A percentile compares a stretch with the other conserved stretches of the same genome.
Conservation (phyloP, 495 filamentous ascomycete species). For the Recurvomyces mirabilis region DNA sequence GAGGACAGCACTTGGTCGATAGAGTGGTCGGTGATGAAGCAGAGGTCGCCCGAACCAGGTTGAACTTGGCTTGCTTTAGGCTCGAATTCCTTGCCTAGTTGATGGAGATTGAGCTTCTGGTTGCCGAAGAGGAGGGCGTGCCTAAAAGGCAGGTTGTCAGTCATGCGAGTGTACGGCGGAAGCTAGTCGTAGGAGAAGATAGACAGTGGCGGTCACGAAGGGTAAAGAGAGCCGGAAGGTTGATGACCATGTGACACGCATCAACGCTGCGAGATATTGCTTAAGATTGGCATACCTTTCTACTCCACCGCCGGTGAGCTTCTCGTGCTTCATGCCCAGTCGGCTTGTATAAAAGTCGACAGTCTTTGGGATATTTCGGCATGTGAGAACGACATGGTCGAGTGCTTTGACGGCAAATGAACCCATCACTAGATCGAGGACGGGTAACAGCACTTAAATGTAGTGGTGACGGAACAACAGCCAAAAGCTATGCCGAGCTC, state of each 20-base stretch:
- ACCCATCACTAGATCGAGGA: no score
- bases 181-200: no score
- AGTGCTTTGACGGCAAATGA: conserved; percentile 32
- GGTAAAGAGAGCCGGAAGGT: no score
- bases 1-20: conserved; percentile 32
- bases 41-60: conserved; percentile 43
- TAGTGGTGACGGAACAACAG: no score
- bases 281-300: conserved; percentile 8
- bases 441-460: no score
- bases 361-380: conserved; percentile 35
- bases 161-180: no score
- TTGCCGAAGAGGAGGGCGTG: conserved; percentile 41
- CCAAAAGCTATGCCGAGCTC: no score
- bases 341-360: conserved; percentile 38
- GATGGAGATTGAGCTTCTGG: conserved; percentile 47
- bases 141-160: conserved; percentile 16
- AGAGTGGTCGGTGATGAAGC: conserved; percentile 39
- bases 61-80: conserved; percentile 39
- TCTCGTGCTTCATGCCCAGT: conserved; percentile 41
- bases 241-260: no score
- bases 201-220: no score
- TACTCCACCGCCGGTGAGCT: conserved; percentile 30
- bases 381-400: conserved; percentile 45
- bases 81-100: conserved; percentile 42
- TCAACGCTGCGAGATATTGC: no score